Evolutionary conservation across 345 rosid species (phyloP).

Genomic region (Pugionium cornutum): DNA sequence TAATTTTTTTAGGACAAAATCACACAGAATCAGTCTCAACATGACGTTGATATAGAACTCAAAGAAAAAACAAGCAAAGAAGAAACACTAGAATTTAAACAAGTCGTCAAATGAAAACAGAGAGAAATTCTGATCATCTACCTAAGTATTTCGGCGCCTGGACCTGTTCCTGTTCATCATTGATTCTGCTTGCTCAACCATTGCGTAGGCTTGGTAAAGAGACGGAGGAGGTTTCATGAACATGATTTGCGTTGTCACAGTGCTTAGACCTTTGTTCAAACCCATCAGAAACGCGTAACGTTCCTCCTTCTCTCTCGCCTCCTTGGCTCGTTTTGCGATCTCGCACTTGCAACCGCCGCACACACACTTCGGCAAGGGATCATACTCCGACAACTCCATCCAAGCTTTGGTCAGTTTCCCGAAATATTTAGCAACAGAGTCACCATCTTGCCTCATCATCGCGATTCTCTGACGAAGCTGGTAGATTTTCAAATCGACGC

Average conservation of each 20-base stretch:
- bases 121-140: background rate
- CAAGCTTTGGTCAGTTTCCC: background rate
- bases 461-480: slow-evolving; percentile 9
- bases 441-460: background rate
- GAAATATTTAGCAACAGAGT: background rate
- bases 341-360: slow-evolving; percentile 22
- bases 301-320: slow-evolving; percentile 23
- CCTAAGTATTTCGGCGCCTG: background rate
- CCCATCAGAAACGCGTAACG: slow-evolving; percentile 20
- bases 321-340: background rate
- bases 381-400: slow-evolving; percentile 18
- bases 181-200: background rate
- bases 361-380: background rate
- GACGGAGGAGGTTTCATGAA: slow-evolving; percentile 24
- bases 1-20: too few relatives aligned
- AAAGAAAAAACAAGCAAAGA: background rate
- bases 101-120: too few relatives aligned
- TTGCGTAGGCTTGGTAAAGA: background rate
- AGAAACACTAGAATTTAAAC: background rate
- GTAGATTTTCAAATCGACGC: slow-evolving; percentile 18
- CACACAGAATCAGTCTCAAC: too few relatives aligned
- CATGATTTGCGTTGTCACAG: background rate
- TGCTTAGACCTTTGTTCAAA: background rate
- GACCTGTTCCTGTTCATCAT: background rate
- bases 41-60: too few relatives aligned